These are phyloP conservation scores for Aschersonia sp. DNA, from an alignment of 2,329 filamentous ascomycete species.

Conservation along the genomic window DNA sequence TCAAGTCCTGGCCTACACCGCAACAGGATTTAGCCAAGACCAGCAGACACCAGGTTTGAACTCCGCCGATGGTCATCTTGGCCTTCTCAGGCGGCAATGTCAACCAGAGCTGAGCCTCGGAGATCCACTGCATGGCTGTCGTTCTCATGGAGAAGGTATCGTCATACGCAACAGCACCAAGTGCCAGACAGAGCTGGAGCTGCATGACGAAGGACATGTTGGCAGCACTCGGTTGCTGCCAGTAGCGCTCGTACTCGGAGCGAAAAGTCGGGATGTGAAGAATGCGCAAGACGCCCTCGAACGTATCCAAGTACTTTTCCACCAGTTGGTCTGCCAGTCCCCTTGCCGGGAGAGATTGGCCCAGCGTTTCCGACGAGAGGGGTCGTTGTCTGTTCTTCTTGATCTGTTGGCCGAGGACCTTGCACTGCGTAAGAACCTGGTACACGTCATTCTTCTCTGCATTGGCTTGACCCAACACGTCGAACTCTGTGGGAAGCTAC, in stretches of 20 bases:
- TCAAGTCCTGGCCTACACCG: constrained; percentile 32
- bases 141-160: constrained; percentile 26
- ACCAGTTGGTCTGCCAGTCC: constrained; percentile 34
- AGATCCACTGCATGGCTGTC: constrained; percentile 32
- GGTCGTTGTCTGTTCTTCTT: constrained; percentile 23
- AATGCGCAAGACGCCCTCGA: constrained; percentile 42
- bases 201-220: constrained; percentile 33
- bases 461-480: constrained; percentile 12
- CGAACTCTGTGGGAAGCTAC: constrained; percentile 16
- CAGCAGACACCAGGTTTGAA: constrained; percentile 40
- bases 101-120: constrained; percentile 37
- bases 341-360: constrained; percentile 21
- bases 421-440: constrained; percentile 21
- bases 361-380: constrained; percentile 20
- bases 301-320: constrained; percentile 36
- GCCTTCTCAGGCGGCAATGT: constrained; percentile 30
- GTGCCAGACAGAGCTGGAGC: constrained; percentile 37
- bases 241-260: constrained; percentile 36
- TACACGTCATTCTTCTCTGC: constrained; percentile 15
- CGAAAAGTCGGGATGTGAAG: constrained; percentile 43
- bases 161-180: constrained; percentile 33
- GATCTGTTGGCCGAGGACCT: constrained; percentile 23
- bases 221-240: constrained; percentile 24
- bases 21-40: constrained; percentile 32
- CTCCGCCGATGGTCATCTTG: constrained; percentile 28